Evolutionary conservation across 1,284 basidiomycete species (phyloP).

Genomic region (Fomitopsis schrenkii): DNA sequence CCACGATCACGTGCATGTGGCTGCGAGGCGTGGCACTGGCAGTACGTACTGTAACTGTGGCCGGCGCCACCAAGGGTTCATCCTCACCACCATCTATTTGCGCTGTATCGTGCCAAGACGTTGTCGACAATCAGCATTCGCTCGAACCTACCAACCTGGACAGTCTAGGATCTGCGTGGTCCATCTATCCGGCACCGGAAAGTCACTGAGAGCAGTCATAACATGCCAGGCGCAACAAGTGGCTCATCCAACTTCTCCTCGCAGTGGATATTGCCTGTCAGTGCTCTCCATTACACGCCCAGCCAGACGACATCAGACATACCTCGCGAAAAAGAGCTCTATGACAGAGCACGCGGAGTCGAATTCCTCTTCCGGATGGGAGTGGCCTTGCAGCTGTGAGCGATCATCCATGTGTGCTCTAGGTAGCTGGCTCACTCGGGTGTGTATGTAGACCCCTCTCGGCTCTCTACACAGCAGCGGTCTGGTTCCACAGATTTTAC

Average conservation of each 20-base stretch:
- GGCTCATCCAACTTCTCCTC: constrained; percentile 24
- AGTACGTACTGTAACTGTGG: too few species aligned
- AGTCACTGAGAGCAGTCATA: neutral
- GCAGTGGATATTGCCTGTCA: constrained; percentile 71
- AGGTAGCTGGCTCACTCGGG: constrained; percentile 10
- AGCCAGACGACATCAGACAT: constrained; percentile 43
- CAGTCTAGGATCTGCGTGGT: neutral
- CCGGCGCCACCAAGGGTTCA: neutral
- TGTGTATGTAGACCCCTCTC: constrained; percentile 56
- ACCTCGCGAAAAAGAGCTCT: constrained; percentile 60
- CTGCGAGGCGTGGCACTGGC: too few species aligned
- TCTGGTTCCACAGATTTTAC: constrained; percentile 92
- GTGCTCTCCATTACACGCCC: constrained; percentile 55
- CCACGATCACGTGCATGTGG: neutral
- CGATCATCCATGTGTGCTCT: constrained; percentile 13
- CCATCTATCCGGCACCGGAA: neutral
- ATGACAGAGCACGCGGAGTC: constrained; percentile 72
- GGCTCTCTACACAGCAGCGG: constrained; percentile 80
- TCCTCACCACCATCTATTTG: neutral
- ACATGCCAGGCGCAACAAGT: constrained; percentile 10
- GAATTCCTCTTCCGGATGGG: constrained; percentile 80
- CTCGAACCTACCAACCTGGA: neutral
- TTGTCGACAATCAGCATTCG: neutral
- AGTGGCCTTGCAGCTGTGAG: constrained; percentile 68
- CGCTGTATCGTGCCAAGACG: neutral